Base-by-base conservation (phyloP, 768 basidiomycete species). In the Termitomyces sp. region DNA sequence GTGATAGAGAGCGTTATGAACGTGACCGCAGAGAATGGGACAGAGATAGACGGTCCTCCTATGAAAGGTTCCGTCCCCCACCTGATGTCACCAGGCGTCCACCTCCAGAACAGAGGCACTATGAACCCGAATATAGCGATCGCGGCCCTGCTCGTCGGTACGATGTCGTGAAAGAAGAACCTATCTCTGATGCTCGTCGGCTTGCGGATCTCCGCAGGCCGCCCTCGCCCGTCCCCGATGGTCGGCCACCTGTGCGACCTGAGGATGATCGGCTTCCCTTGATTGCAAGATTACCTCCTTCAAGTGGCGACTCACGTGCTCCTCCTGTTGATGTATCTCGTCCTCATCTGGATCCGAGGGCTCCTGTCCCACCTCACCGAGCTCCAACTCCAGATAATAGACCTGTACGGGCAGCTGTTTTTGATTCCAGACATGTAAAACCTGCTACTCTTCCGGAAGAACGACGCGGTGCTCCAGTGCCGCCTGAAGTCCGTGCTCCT, bases 41-140 rank as follows among this genome's bases (percentile, higher is more conserved):
- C 13, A 50, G 75, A 73, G 58, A 74, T 72, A 48, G 79, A 74
- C 61, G 76, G 70, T 58, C 74, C 71, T 59, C 72, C 68, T 66
- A 71, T 67, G 61, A 68, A 35, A 62, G 67, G 41, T 66, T 57
- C 52, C 63, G 66, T 28, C 63, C 65, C 36, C 57, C 61, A 53
- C 57, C 74, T 63, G 65, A 76, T 43, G 54, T 36, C 61, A 66
- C 68, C 23, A 76, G 78, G 18, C 69, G 78, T 47, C 77, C 77
- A 26, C 78, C 76, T 28, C 74, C 77, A 52, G 80, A 81, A 51
- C 73, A 75, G 52, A 75, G 81, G 30, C 79, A 81, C 49, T 81
- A 79, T 60, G 79, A 82, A 20, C 72, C 78, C 7, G 71, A 74
- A n/a, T 76, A 78, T 60, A 47, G 53, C 20, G 70, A 70, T 40